Conservation (phyloP, 352 stramenopile genomes). For the Phytophthora sansomeana region DNA sequence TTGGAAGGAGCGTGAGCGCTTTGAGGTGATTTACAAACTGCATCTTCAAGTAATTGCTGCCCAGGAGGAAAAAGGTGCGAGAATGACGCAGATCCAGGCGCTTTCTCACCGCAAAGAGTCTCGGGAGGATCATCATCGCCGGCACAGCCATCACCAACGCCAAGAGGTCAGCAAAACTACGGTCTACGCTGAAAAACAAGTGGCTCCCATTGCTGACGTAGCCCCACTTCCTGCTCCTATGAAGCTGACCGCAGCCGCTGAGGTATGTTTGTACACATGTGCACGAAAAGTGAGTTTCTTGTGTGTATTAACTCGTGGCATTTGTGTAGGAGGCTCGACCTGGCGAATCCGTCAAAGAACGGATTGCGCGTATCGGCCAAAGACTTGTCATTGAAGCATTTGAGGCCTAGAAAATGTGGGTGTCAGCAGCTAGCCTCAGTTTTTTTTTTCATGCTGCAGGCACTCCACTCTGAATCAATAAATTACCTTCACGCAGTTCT, state of each 20-base stretch:
- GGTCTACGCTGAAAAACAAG: conserved; percentile 1
- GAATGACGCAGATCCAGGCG: neutral
- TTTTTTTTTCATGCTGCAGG: neutral
- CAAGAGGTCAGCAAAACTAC: conserved; percentile 7
- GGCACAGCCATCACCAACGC: conserved; percentile 30
- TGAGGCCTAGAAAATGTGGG: conserved; percentile 14
- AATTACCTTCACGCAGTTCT: neutral
- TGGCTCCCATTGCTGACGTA: neutral
- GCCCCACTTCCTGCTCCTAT: conserved; percentile 18
- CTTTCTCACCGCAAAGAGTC: conserved; percentile 13
- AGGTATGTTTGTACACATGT: conserved; percentile 18
- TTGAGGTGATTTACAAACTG: conserved; percentile 62
- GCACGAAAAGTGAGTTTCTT: neutral
- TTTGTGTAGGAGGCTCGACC: conserved; percentile 22
- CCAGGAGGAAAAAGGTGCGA: conserved; percentile 27
- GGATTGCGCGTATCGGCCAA: conserved; percentile 77
- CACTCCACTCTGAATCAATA: neutral
- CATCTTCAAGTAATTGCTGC: conserved; percentile 49
- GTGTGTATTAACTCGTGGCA: neutral
- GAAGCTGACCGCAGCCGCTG: conserved; percentile 15
- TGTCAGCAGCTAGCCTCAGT: too few relatives aligned
- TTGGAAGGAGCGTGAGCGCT: conserved; percentile 58
- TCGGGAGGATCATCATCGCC: conserved; percentile 19
- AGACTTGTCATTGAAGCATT: conserved; percentile 78
- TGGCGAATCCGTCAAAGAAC: conserved; percentile 46